Evolutionary conservation across 2,329 filamentous ascomycete species (phyloP), one percentile per base, ranked within the genome.

Genomic region (Neoascochyta sp.): DNA sequence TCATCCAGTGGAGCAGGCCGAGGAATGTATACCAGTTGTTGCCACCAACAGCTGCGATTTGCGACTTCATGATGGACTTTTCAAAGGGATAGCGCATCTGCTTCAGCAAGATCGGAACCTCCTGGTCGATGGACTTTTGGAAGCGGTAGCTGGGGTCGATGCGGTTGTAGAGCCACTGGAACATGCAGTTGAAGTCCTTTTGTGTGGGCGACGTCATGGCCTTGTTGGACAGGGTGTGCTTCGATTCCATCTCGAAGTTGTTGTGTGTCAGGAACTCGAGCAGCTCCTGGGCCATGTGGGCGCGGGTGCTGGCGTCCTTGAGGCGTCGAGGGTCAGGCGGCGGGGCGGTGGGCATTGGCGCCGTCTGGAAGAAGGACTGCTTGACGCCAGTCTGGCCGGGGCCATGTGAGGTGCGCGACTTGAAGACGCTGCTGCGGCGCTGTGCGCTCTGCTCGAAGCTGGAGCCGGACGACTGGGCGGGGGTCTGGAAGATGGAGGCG

Each of bases 241-340:
- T 95, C 81, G 93, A 95, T 50, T 96, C 89, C 75, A 95, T 80
- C 64, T 98, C 92, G 54, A 96, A 98, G 57, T 95, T 95, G 62
- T 95, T 83, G 34, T 89, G 81, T 1, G 86, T 81, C 57, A 98
- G 75, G 58, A 94, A 98, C 47, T 98, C 92, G 45, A 94, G 69
- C 32, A 98, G 67, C 54, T 98, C 89, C 49, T 92, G 84, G 6
- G 83, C 86, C 62, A 98, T 89, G 34, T 82, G 79, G 16, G 79
- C 74, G 57, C 93, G 86, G 48, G 84, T 94, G 13, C 76, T 74
- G 20, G 85, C 74, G 56, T 96, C 87, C 55, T 82, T 85, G 30
- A 96, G 69, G 9, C 89, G 85, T 34, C 93, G 78, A 1, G 92
- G 90, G 56, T 98, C 93, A 39, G 80, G 76, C 1, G 88, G 86